These are phyloP conservation scores for Claviceps paspali DNA, from an alignment of 2,329 filamentous ascomycete species.

Conservation along the genomic window DNA sequence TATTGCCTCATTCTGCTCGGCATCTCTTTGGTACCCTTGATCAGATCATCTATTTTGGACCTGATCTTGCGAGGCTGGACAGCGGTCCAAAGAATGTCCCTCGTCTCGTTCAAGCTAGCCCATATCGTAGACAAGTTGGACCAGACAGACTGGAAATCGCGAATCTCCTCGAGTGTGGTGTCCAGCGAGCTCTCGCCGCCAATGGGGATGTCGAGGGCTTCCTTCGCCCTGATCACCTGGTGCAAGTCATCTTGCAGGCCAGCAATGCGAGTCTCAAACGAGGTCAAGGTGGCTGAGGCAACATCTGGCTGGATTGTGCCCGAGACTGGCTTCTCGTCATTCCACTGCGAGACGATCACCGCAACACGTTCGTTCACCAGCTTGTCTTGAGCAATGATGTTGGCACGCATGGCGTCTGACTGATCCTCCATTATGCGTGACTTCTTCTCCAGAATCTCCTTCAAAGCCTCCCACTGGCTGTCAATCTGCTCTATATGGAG, in stretches of 20 bases:
- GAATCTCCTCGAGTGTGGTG: constrained; percentile 86
- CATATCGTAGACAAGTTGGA: constrained; percentile 89
- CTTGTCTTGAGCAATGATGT: constrained; percentile 88
- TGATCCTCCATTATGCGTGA: constrained; percentile 93
- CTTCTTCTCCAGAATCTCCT: constrained; percentile 83
- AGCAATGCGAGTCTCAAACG: constrained; percentile 74
- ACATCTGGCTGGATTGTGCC: constrained; percentile 83
- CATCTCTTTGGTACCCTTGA: constrained; percentile 99
- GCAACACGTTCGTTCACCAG: constrained; percentile 77
- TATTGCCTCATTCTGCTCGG: constrained; percentile 98
- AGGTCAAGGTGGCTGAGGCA: constrained; percentile 65
- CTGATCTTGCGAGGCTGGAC: constrained; percentile 90
- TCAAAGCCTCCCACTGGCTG: constrained; percentile 85
- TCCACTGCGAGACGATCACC: constrained; percentile 78
- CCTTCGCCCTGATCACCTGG: constrained; percentile 92
- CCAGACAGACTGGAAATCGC: constrained; percentile 99
- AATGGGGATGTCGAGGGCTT: constrained; percentile 79
- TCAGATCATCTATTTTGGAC: constrained; percentile 72
- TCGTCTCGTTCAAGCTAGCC: constrained; percentile 86
- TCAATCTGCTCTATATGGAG: constrained; percentile 91
- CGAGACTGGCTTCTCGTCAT: constrained; percentile 91
- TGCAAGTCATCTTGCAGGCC: constrained; percentile 75
- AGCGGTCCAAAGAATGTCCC: constrained; percentile 86
- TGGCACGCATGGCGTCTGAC: constrained; percentile 83
- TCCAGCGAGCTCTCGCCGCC: constrained; percentile 66